phyloP scores from a whole-genome alignment of 2,329 filamentous ascomycete species.

The Teratosphaeria nubilosa region DNA sequence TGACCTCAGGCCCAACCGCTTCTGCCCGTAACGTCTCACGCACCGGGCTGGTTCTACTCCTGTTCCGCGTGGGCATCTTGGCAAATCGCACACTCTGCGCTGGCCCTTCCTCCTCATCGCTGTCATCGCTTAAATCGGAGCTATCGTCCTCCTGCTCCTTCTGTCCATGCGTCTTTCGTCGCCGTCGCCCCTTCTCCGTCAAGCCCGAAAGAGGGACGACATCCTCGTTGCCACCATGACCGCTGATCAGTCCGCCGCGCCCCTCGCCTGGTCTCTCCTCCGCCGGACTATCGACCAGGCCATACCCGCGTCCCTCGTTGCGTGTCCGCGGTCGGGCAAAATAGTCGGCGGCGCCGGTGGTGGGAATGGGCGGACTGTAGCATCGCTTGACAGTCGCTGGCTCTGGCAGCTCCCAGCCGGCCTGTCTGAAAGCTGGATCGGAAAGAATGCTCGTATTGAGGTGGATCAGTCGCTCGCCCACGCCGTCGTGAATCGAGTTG shows the following conservation, averaged over 20 bases:
- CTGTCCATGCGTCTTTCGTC: slow-evolving; percentile 37
- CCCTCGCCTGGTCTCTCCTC: slow-evolving; percentile 38
- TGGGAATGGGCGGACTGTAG: slow-evolving; percentile 77
- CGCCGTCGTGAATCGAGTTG: slow-evolving; percentile 68
- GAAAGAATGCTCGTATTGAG: slow-evolving; percentile 72
- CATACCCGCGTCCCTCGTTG: slow-evolving; percentile 5
- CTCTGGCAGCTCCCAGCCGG: slow-evolving; percentile 64
- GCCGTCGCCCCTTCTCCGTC: slow-evolving; percentile 41
- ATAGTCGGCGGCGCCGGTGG: slow-evolving; percentile 65
- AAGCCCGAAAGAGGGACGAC: slow-evolving; percentile 54
- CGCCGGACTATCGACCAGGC: slow-evolving; percentile 44
- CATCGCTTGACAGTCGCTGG: slow-evolving; percentile 69
- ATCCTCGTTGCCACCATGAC: slow-evolving; percentile 52
- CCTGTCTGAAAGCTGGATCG: slow-evolving; percentile 70
- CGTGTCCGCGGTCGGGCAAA: slow-evolving; percentile 51
- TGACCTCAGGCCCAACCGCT: slow-evolving; percentile 16
- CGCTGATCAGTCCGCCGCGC: slow-evolving; percentile 63
- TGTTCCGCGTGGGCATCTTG: slow-evolving; percentile 21
- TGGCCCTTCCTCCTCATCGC: slow-evolving; percentile 61
- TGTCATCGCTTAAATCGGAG: slow-evolving; percentile 75
- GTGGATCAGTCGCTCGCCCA: slow-evolving; percentile 73
- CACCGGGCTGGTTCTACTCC: not conserved
- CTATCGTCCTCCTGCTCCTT: slow-evolving; percentile 78
- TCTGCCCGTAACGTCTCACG: slow-evolving; percentile 1
- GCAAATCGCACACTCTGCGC: slow-evolving; percentile 1